Percentiles rank a stretch among this genome's conserved stretches.
Evolutionary conservation across 257 asterid genomes (phyloP).

Genomic region (Galeopsis tetrahit): DNA sequence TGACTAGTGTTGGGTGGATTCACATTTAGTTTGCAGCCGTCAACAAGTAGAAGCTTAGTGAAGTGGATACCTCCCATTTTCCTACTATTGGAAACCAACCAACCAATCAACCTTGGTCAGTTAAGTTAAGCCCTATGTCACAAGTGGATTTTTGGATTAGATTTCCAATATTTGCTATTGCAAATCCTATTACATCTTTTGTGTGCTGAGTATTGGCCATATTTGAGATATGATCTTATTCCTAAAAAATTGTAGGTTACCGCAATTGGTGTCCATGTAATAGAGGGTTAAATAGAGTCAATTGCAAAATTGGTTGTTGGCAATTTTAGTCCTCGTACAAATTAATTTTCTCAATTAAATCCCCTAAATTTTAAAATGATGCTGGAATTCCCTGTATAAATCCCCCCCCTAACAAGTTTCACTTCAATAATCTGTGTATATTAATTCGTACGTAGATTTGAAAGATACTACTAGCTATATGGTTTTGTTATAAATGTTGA

Average conservation of each 20-base stretch:
- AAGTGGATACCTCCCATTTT: slow-evolving; percentile 13
- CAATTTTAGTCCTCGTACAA: no score
- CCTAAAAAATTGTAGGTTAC: neutral
- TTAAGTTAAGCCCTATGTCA: neutral
- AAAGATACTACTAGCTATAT: neutral
- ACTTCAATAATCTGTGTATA: no score
- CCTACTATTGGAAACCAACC: neutral
- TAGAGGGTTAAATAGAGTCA: neutral
- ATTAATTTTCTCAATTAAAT: no score
- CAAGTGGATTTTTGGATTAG: slow-evolving; percentile 19
- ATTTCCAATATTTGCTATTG: slow-evolving; percentile 3
- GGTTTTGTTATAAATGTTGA: neutral
- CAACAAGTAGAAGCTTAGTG: neutral
- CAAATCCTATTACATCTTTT: slow-evolving; percentile 1
- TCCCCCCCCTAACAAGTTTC: no score
- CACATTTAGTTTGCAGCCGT: neutral
- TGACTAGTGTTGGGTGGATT: neutral
- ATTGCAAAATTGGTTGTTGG: no score
- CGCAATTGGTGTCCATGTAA: neutral
- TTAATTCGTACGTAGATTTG: no score
- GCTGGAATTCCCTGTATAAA: no score
- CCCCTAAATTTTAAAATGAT: no score
- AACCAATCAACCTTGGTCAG: neutral
- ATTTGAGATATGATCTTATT: neutral
- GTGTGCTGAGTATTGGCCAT: neutral